A percentile compares a stretch with the other conserved stretches of the same genome.
Evolutionary conservation across 2,329 filamentous ascomycete species (phyloP).

Genomic region (Beauveria rudraprayagi): DNA sequence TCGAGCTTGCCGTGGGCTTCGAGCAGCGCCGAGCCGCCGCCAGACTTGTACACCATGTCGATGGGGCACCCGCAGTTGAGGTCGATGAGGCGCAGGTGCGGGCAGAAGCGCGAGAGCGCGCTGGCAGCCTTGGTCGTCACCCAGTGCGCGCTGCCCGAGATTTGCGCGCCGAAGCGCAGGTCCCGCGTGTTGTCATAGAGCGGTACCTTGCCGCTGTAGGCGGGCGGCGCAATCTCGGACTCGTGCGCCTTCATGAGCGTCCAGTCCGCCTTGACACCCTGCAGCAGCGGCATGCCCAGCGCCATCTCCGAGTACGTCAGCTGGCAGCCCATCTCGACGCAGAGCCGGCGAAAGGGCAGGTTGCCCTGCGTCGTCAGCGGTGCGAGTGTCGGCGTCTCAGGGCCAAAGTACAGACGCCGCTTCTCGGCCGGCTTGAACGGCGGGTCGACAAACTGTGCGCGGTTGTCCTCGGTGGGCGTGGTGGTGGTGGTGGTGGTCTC

Average conservation of each 20-base stretch:
- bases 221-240: constrained; percentile 67
- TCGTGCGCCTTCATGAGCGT: constrained; percentile 88
- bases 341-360: constrained; percentile 87
- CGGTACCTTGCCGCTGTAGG: constrained; percentile 44
- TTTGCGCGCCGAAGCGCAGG: constrained; percentile 84
- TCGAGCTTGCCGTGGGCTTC: constrained; percentile 82
- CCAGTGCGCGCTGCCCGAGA: constrained; percentile 89
- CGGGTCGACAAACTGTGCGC: constrained; percentile 75
- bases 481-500: constrained; percentile 31
- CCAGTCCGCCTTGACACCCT: constrained; percentile 90
- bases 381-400: constrained; percentile 87
- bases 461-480: constrained; percentile 52
- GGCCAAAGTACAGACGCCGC: constrained; percentile 84
- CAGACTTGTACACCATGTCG: constrained; percentile 81
- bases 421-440: constrained; percentile 91
- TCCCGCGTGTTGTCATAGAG: constrained; percentile 79
- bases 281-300: constrained; percentile 79
- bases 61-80: constrained; percentile 97
- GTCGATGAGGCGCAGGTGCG: constrained; percentile 82
- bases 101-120: constrained; percentile 65
- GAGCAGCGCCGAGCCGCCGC: constrained; percentile 86
- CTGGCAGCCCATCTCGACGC: constrained; percentile 80
- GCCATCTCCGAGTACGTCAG: constrained; percentile 99
- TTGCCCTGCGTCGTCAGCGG: constrained; percentile 96
- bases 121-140: constrained; percentile 83